phyloP scores from a whole-genome alignment of 1,139 yeast species.

The Hansenula sp. region DNA sequence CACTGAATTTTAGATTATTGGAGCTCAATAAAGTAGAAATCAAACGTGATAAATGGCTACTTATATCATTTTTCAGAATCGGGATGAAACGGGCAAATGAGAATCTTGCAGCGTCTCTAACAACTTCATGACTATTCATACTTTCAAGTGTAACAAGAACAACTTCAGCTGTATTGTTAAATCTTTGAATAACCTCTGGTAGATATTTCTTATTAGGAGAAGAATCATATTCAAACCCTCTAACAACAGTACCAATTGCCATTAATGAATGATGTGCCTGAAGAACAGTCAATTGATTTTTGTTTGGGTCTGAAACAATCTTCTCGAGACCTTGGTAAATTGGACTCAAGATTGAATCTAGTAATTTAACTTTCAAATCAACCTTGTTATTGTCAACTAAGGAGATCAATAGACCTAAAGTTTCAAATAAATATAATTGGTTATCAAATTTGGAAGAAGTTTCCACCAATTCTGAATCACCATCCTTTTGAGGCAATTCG shows the following conservation, averaged over 20 bases:
- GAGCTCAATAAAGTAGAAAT: conserved; percentile 70
- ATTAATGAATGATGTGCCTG: conserved; percentile 84
- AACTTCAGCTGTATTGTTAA: conserved; percentile 75
- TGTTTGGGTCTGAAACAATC: conserved; percentile 48
- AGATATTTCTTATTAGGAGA: conserved; percentile 22
- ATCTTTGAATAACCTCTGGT: conserved; percentile 43
- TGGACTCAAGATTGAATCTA: conserved; percentile 72
- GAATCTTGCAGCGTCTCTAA: conserved; percentile 84
- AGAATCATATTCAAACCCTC: conserved; percentile 52
- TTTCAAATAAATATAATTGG: conserved; percentile 81
- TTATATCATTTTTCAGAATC: conserved; percentile 52
- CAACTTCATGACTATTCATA: conserved; percentile 59
- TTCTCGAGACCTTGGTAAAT: conserved; percentile 70
- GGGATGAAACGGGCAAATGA: conserved; percentile 86
- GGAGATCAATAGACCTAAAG: conserved; percentile 65
- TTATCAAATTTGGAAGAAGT: conserved; percentile 65
- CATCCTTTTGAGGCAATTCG: conserved; percentile 39
- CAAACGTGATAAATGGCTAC: conserved; percentile 64
- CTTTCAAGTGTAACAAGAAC: conserved; percentile 80
- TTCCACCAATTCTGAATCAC: conserved; percentile 52
- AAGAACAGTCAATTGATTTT: conserved; percentile 45
- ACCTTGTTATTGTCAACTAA: conserved; percentile 35
- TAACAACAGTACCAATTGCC: conserved; percentile 86
- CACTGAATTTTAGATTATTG: conserved; percentile 57
- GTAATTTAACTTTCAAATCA: conserved; percentile 37